These are phyloP conservation scores for Boletellus deceptivus DNA, from an alignment of 1,284 basidiomycete genomes.

Conservation along the genomic window DNA sequence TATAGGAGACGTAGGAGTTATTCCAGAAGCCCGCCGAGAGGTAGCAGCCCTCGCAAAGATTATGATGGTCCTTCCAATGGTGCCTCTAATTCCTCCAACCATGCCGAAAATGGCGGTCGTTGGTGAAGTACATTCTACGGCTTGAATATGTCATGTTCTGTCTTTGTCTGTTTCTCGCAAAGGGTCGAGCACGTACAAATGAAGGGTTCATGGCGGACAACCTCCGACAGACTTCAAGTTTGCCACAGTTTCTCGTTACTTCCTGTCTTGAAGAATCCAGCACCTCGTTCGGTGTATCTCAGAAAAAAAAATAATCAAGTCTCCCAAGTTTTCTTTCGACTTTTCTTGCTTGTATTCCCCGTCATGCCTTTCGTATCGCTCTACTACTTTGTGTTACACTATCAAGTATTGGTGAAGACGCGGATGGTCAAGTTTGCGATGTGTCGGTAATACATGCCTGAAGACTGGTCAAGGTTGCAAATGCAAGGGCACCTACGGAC, in stretches of 20 bases:
- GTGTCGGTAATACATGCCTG: slow-evolving; percentile 36
- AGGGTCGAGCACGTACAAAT: slow-evolving; percentile 33
- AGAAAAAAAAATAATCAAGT: slow-evolving; percentile 43
- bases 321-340: slow-evolving; percentile 44
- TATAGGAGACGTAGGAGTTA: slow-evolving; percentile 72
- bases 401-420: slow-evolving; percentile 41
- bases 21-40: slow-evolving; percentile 74
- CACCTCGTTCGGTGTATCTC: slow-evolving; percentile 36
- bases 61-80: slow-evolving; percentile 42
- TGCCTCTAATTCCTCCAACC: slow-evolving; percentile 32
- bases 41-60: slow-evolving; percentile 67
- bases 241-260: slow-evolving; percentile 37
- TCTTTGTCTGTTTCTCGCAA: slow-evolving; percentile 28
- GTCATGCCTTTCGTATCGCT: slow-evolving; percentile 37
- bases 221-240: slow-evolving; percentile 32
- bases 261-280: slow-evolving; percentile 37
- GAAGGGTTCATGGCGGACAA: slow-evolving; percentile 38
- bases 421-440: slow-evolving; percentile 38
- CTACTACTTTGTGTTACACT: slow-evolving; percentile 41
- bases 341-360: slow-evolving; percentile 38
- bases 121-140: slow-evolving; percentile 41
- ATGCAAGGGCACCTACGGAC: slow-evolving; percentile 12
- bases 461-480: slow-evolving; percentile 30
- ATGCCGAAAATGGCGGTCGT: slow-evolving; percentile 39
- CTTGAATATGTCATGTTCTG: slow-evolving; percentile 22